These are phyloP conservation scores for Puccinia hordei DNA, from an alignment of 1,284 basidiomycete species.

Conservation along the genomic window DNA sequence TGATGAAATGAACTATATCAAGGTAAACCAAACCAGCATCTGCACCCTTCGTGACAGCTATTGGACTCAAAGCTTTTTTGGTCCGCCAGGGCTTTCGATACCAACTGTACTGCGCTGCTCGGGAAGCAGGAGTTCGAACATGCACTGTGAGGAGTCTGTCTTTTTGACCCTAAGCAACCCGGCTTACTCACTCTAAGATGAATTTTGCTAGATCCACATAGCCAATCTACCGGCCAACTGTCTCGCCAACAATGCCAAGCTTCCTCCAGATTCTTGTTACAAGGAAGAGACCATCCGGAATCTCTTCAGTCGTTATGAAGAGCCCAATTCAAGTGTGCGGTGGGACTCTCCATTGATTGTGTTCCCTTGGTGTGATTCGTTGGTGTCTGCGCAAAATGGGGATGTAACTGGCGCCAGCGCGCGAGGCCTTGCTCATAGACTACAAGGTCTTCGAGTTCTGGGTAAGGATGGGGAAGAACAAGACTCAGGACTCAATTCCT, in stretches of 20 bases:
- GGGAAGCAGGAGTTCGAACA: constrained; percentile 35
- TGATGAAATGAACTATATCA: constrained; percentile 50
- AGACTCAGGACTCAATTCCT: neutral
- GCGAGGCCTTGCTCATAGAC: constrained; percentile 22
- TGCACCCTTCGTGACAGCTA: neutral
- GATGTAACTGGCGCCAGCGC: neutral
- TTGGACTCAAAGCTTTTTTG: neutral
- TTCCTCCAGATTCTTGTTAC: constrained; percentile 25
- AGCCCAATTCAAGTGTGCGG: constrained; percentile 29
- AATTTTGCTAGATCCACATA: constrained; percentile 38
- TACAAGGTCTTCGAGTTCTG: constrained; percentile 42
- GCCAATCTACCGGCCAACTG: constrained; percentile 32
- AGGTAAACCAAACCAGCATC: neutral
- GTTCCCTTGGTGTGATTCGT: constrained; percentile 41
- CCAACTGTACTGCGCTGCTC: constrained; percentile 48
- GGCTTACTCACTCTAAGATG: neutral
- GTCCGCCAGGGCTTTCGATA: constrained; percentile 45
- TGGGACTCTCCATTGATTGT: constrained; percentile 50
- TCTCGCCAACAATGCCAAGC: constrained; percentile 30
- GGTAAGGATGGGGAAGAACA: constrained; percentile 17
- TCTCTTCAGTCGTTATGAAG: constrained; percentile 40
- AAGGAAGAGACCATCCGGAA: constrained; percentile 40
- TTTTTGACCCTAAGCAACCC: neutral
- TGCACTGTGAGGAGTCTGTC: constrained; percentile 29
- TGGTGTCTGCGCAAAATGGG: neutral